phyloP scores from a whole-genome alignment of 1,139 yeast genomes.

The Kodamaea sp. region DNA sequence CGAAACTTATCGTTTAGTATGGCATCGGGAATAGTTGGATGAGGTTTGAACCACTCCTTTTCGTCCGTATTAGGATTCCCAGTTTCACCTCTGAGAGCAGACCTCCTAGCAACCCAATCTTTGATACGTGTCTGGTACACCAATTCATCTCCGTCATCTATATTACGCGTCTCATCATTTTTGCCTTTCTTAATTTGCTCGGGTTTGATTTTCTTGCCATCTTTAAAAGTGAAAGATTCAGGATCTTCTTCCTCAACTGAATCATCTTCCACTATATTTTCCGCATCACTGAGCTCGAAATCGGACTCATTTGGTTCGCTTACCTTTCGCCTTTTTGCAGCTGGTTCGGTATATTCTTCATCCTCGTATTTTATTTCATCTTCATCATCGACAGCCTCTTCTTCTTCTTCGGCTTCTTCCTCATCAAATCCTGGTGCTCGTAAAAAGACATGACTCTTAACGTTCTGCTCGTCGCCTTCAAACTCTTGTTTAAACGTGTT shows the following conservation, averaged over 20 bases:
- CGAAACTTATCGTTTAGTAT: conserved; percentile 64
- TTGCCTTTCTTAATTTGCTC: neutral
- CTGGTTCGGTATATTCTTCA: conserved; percentile 10
- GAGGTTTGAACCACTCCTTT: conserved; percentile 67
- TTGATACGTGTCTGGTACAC: conserved; percentile 59
- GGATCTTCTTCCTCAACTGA: conserved; percentile 1
- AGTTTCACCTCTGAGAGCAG: conserved; percentile 24
- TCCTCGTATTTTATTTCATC: conserved; percentile 7
- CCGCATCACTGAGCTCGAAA: conserved; percentile 4
- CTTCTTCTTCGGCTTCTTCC: conserved; percentile 13
- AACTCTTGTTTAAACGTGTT: conserved; percentile 45
- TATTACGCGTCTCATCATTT: conserved; percentile 28
- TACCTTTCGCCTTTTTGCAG: conserved; percentile 1
- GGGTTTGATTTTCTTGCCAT: conserved; percentile 1
- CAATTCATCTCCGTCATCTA: conserved; percentile 80
- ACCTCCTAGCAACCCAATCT: conserved; percentile 58
- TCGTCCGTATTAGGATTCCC: neutral
- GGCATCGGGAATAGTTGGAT: conserved; percentile 78
- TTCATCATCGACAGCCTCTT: conserved; percentile 13
- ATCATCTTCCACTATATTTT: conserved; percentile 1
- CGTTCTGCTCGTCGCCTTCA: conserved; percentile 8
- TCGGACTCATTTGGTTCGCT: conserved; percentile 3
- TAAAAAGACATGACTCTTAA: conserved; percentile 34
- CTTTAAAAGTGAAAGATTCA: conserved; percentile 1
- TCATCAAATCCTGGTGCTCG: conserved; percentile 41